A percentile compares a stretch with the other conserved stretches of the same genome.
These are phyloP conservation scores for Gremmenia infestans DNA, from an alignment of 2,329 filamentous ascomycete species.

Conservation along the genomic window DNA sequence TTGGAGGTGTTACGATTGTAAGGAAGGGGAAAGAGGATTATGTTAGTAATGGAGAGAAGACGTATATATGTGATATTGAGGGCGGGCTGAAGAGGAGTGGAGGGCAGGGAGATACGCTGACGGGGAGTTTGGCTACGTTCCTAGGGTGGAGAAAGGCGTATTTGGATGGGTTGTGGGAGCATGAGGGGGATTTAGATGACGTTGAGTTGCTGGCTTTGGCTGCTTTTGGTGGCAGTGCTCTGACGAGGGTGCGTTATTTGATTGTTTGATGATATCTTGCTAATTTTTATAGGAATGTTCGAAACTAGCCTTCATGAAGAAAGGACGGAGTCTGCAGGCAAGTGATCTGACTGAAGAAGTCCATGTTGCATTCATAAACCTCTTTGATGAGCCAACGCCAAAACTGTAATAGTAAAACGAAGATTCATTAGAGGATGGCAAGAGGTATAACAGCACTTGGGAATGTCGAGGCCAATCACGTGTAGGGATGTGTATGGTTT, in stretches of 20 bases:
- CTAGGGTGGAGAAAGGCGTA: conserved; percentile 87
- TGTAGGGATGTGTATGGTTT: too few species aligned
- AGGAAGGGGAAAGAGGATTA: conserved; percentile 83
- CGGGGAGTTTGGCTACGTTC: conserved; percentile 82
- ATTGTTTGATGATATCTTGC: conserved; percentile 9
- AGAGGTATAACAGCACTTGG: too few species aligned
- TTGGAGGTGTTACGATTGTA: conserved; percentile 85
- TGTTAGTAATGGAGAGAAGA: conserved; percentile 74
- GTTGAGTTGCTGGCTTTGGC: conserved; percentile 68
- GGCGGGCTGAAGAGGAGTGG: conserved; percentile 88
- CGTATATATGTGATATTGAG: conserved; percentile 68
- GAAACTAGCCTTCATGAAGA: conserved; percentile 76
- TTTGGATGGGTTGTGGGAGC: conserved; percentile 73
- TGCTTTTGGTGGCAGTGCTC: conserved; percentile 78
- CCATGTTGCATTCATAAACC: conserved; percentile 69
- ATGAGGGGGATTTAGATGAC: conserved; percentile 44
- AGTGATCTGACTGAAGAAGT: conserved; percentile 91
- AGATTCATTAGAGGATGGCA: background rate
- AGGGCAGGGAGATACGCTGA: conserved; percentile 93
- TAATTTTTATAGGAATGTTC: conserved; percentile 64
- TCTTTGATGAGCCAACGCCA: conserved; percentile 59
- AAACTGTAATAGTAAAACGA: conserved; percentile 18
- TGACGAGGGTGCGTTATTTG: conserved; percentile 65
- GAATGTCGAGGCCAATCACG: too few species aligned
- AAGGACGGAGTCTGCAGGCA: conserved; percentile 83